A percentile compares a stretch with the other conserved stretches of the same genome.
Evolutionary conservation across 805 yeast genomes (phyloP).

Genomic region (Debaryomyces tyrocola): DNA sequence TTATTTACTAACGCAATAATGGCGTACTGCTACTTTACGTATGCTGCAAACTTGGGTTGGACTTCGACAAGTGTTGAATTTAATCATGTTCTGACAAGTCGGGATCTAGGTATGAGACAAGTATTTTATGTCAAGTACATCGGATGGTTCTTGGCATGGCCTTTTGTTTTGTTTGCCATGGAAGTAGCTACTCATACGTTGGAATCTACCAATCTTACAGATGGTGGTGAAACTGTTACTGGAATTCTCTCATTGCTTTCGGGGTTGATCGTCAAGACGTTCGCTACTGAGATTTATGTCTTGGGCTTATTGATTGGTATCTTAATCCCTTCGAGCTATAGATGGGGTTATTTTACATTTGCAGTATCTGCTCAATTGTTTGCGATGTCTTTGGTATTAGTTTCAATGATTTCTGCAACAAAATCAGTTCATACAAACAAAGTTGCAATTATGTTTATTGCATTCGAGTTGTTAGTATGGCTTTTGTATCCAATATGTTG

Average conservation of each 20-base stretch:
- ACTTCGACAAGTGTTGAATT: slow-evolving; percentile 48
- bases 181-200: slow-evolving; percentile 29
- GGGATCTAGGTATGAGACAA: slow-evolving; percentile 42
- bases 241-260: slow-evolving; percentile 31
- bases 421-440: slow-evolving; percentile 6
- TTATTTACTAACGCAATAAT: slow-evolving; percentile 40
- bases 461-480: slow-evolving; percentile 43
- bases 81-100: slow-evolving; percentile 40
- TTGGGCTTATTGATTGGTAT: slow-evolving; percentile 58
- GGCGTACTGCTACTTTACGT: slow-evolving; percentile 52
- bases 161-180: slow-evolving; percentile 36
- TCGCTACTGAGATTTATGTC: slow-evolving; percentile 48
- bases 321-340: slow-evolving; percentile 54
- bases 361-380: slow-evolving; percentile 45
- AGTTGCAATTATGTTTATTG: slow-evolving; percentile 15
- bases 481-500: slow-evolving; percentile 49
- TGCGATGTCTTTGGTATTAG: slow-evolving; percentile 32
- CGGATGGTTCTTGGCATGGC: slow-evolving; percentile 60
- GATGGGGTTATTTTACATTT: slow-evolving; percentile 70
- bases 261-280: slow-evolving; percentile 42
- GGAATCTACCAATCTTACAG: slow-evolving; percentile 29
- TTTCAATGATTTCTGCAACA: slow-evolving; percentile 6
- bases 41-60: slow-evolving; percentile 61
- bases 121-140: slow-evolving; percentile 56
- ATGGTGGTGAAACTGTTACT: slow-evolving; percentile 26